Conservation (phyloP, 1,139 yeast genomes). For the Debaryomyces subglobosus region DNA sequence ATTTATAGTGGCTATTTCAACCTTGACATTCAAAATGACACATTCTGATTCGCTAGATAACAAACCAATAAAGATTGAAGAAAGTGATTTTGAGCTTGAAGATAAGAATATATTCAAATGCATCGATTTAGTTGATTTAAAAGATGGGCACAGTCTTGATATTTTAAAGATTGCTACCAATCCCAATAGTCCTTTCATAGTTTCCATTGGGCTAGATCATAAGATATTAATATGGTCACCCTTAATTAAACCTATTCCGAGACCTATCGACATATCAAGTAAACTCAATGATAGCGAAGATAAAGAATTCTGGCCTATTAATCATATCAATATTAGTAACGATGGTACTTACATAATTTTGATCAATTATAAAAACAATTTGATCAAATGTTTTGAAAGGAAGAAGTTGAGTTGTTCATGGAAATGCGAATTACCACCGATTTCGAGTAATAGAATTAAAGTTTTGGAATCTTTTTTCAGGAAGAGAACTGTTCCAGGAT, state of each 20-base stretch:
- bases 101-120: slow-evolving; percentile 30
- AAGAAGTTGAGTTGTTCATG: slow-evolving; percentile 54
- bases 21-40: slow-evolving; percentile 31
- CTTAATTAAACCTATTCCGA: slow-evolving; percentile 29
- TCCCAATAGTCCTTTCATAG: slow-evolving; percentile 57
- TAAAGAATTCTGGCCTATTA: slow-evolving; percentile 69
- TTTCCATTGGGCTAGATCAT: slow-evolving; percentile 75
- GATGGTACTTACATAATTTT: slow-evolving; percentile 64
- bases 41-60: slow-evolving; percentile 9
- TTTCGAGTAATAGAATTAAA: slow-evolving; percentile 26
- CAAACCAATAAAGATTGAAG: slow-evolving; percentile 10
- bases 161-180: slow-evolving; percentile 61
- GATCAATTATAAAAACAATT: slow-evolving; percentile 51
- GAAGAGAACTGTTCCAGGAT: slow-evolving; percentile 53
- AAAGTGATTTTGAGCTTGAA: slow-evolving; percentile 22
- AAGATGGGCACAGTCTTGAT: slow-evolving; percentile 62
- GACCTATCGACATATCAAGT: slow-evolving; percentile 50
- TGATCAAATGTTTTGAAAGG: slow-evolving; percentile 63
- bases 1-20: slow-evolving; percentile 32
- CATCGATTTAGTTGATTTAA: slow-evolving; percentile 49
- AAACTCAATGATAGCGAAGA: slow-evolving; percentile 40
- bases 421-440: slow-evolving; percentile 34
- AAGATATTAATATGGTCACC: slow-evolving; percentile 78
- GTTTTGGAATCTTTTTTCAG: slow-evolving; percentile 65
- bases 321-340: slow-evolving; percentile 60